Conservation (phyloP, 257 asterid species). For the Nicotiana undulata region DNA sequence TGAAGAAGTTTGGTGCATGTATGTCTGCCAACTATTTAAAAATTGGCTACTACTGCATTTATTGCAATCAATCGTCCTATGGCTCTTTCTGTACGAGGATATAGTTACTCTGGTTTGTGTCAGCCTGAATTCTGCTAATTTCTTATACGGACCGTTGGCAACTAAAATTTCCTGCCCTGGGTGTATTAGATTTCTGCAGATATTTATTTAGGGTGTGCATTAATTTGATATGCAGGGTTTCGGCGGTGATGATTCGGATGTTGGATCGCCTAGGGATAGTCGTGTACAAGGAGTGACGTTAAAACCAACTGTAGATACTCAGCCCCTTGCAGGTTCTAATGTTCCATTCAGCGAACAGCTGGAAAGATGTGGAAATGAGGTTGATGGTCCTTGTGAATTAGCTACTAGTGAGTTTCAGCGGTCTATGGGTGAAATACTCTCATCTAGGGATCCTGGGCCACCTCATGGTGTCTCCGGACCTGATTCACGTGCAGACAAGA, state of each 20-base stretch:
- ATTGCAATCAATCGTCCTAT: neutral
- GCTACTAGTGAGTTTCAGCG: constrained; percentile 54
- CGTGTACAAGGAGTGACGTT: constrained; percentile 27
- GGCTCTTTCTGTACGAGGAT: neutral
- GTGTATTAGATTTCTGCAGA: neutral
- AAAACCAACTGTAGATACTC: constrained; percentile 32
- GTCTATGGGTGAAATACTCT: constrained; percentile 68
- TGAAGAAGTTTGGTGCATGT: neutral
- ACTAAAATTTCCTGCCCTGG: neutral
- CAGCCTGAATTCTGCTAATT: neutral
- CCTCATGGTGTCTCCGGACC: constrained; percentile 49
- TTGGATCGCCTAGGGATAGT: constrained; percentile 43
- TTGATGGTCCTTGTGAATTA: constrained; percentile 36
- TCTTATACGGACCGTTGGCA: neutral
- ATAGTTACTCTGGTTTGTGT: neutral
- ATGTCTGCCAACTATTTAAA: neutral
- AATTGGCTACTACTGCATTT: neutral
- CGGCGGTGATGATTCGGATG: constrained; percentile 62
- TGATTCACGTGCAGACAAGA: constrained; percentile 46
- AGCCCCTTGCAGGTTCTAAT: constrained; percentile 32
- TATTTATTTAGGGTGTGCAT: constrained; percentile 8
- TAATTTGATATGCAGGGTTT: constrained; percentile 46
- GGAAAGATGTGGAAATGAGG: constrained; percentile 38
- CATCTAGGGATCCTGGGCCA: constrained; percentile 64
- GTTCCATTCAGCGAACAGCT: constrained; percentile 47